phyloP scores from a whole-genome alignment of 2,329 filamentous ascomycete species.

The Shiraia sp. region DNA sequence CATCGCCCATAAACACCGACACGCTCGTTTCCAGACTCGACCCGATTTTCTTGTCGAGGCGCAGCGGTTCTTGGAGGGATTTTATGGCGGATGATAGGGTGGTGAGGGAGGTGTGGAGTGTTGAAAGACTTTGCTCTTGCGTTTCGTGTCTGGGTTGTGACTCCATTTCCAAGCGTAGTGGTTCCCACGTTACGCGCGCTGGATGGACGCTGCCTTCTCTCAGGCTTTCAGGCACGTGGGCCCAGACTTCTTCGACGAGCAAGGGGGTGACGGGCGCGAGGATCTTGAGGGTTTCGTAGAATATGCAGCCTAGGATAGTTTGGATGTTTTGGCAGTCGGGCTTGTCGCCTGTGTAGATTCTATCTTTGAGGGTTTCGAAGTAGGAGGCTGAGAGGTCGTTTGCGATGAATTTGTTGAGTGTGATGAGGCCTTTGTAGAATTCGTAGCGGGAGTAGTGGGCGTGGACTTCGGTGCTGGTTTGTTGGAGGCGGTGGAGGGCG shows the following conservation, averaged over 20 bases:
- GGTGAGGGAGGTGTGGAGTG: conserved; percentile 45
- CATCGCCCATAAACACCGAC: conserved; percentile 27
- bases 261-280: conserved; percentile 80
- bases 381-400: conserved; percentile 91
- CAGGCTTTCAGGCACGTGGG: conserved; percentile 70
- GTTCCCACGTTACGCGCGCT: conserved; percentile 25
- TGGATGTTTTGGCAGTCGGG: conserved; percentile 64
- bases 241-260: conserved; percentile 87
- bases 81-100: conserved; percentile 70
- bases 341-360: conserved; percentile 80
- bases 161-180: too few species aligned
- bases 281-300: conserved; percentile 74
- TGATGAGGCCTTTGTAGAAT: conserved; percentile 76
- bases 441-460: conserved; percentile 71
- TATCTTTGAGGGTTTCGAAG: conserved; percentile 88
- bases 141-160: too few species aligned
- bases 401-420: conserved; percentile 79
- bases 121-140: too few species aligned
- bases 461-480: conserved; percentile 67
- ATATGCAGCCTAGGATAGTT: conserved; percentile 63
- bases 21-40: conserved; percentile 81
- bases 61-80: conserved; percentile 71
- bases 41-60: conserved; percentile 72
- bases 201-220: conserved; percentile 42
- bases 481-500: conserved; percentile 73